Percentiles rank a stretch among this genome's conserved stretches.
These are phyloP conservation scores for Nigrospora osmanthi DNA, from an alignment of 2,329 filamentous ascomycete genomes.

Conservation along the genomic window DNA sequence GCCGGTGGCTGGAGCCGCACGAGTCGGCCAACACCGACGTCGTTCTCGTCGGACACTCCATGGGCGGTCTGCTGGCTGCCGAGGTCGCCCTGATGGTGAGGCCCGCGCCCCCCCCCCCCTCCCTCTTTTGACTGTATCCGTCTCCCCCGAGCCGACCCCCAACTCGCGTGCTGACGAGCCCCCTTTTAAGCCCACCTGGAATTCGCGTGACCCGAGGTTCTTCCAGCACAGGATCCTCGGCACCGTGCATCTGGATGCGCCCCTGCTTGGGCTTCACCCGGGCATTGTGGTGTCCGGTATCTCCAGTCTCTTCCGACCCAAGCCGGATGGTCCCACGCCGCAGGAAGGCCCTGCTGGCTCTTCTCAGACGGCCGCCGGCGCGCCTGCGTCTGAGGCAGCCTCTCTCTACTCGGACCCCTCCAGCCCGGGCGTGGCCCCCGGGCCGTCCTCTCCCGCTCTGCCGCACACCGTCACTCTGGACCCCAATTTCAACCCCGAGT, in stretches of 20 bases:
- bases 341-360: conserved; percentile 4
- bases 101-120: conserved; percentile 4
- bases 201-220: conserved; percentile 18
- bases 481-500: conserved; percentile 69
- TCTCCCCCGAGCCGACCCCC: too few species aligned
- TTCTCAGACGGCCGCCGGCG: conserved; percentile 7
- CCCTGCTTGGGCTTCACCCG: conserved; percentile 82
- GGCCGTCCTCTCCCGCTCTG: conserved; percentile 5
- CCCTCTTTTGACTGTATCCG: too few species aligned
- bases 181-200: conserved; percentile 11
- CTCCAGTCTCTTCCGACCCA: conserved; percentile 61
- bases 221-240: conserved; percentile 74
- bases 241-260: conserved; percentile 75
- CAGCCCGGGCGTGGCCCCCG: conserved; percentile 7
- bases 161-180: background rate
- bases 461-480: conserved; percentile 26
- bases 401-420: conserved; percentile 16
- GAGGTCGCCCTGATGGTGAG: conserved; percentile 64
- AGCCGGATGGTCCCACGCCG: conserved; percentile 21
- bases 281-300: conserved; percentile 79
- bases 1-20: conserved; percentile 72
- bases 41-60: conserved; percentile 78
- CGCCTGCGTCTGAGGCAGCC: conserved; percentile 10
- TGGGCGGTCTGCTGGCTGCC: conserved; percentile 77
- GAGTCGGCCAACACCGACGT: conserved; percentile 69